Evolutionary conservation across 2,329 filamentous ascomycete species (phyloP), one percentile per base, ranked within the genome.

Genomic region (Paecilomyces fulvus): DNA sequence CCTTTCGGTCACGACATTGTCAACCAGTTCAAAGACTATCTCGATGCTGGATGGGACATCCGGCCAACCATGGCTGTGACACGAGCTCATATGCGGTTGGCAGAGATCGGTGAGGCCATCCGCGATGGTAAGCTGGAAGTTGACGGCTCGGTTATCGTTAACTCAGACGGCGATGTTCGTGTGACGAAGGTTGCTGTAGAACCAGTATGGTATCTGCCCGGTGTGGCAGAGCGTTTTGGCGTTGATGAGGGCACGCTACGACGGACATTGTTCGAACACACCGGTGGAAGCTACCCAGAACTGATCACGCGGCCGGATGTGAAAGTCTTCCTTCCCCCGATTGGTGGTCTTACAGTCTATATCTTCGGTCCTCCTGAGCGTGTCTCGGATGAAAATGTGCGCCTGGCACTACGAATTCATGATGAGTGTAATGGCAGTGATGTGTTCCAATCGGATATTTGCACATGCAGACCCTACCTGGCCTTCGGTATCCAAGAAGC

Each of bases 181-280:
- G 94, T 97, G 4, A 97, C 94, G 51, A 99, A 99, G 71, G 90
- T 97, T 61, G 94, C 94, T 3, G 94, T 96, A 20, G 94, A 99
- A 73, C 94, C 94, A 23, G 92, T 89, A 12, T 92, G 89, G 89
- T 92, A 91, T 75, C 77, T 92, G 9, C 89, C 89, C 1, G 89
- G 89, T 2, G 88, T 97, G 28, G 94, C 94, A 25, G 89, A 95
- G 69, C 82, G 94, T 65, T 99, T 99, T 69, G 90, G 90, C 33
- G 96, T 71, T 83, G 91, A 96, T 60, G 94, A 99, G 76, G 90
- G 87, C 10, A 87, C 86, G 12, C 80, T 99, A 20, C 86, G 94
- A 60, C 83, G 92, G 59, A 88, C 90, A 0, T 78, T 99, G 23
- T 97, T 97, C 69, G 94, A 97, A 69, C 89, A 96, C 66, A 97